Evolutionary conservation across 805 yeast genomes (phyloP), one percentile per base, ranked within the genome.

Genomic region (Candida andamanensis): DNA sequence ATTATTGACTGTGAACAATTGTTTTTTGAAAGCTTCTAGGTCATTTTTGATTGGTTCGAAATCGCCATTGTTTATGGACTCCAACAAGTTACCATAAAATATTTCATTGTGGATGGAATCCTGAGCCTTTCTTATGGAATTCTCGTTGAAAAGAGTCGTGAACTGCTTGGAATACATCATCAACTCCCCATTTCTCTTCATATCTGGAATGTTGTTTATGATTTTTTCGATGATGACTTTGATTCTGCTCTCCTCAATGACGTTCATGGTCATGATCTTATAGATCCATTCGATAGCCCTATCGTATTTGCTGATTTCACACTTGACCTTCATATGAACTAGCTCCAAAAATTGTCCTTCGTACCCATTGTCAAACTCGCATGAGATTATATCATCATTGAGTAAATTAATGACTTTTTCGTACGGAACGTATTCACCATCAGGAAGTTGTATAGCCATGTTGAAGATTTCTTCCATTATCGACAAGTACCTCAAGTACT

Each of bases 231-330:
- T 53, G 12, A 80, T 67, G 17, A 85, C 75, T 43, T 72, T 69
- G 15, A 86, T 72, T 53, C 97, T 69, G 8, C 75, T 67, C 41
- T 74, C 77, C 35, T 87, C 95, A 53, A 84, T 85, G 5, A 74
- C 69, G 17, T 83, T 72, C 44, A 74, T 69, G 53, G 74, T 78
- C 45, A 87, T 57, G 13, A 83, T 67, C 36, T 77, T 76, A 26
- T 65, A 57, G 26, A 85, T 63, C 97, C 97, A 92, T 15, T 76
- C 72, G 24, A 89, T 76, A 1, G 90, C 86, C 28, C 69, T 69
- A 0, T 42, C 34, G 49, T 89, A 92, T 36, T 86, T 78, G 6
- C 62, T 65, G 7, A 66, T 63, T 44, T 72, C 78, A 26, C 80
- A 79, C 42, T 77, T 74, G 25, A 89, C 63, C 34, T 66, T 73